Percentiles rank a stretch among this genome's conserved stretches.
phyloP scores from a whole-genome alignment of 2,329 filamentous ascomycete genomes.

The Periglandula ipomoeae region DNA sequence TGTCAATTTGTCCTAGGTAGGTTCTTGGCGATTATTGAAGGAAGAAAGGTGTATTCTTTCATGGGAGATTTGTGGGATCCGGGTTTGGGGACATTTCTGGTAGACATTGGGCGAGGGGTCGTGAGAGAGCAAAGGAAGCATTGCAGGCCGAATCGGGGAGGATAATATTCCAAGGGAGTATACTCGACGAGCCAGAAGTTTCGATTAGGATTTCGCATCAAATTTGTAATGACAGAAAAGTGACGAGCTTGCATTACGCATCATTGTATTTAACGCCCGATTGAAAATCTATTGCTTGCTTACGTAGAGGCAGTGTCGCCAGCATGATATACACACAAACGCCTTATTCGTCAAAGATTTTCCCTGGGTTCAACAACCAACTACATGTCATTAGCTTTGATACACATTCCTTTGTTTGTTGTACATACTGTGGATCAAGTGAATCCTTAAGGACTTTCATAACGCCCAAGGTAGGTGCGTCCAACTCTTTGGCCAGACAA shows the following conservation, averaged over 20 bases:
- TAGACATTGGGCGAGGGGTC: no score
- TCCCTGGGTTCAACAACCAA: slow-evolving; percentile 62
- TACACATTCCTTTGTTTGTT: background rate
- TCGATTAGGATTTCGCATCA: no score
- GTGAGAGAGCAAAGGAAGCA: no score
- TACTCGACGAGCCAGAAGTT: no score
- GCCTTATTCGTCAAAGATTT: slow-evolving; percentile 47
- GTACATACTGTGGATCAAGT: slow-evolving; percentile 43
- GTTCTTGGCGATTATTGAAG: background rate
- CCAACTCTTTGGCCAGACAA: slow-evolving; percentile 54
- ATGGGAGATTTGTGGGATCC: background rate
- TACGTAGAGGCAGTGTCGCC: no score
- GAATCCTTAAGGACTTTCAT: slow-evolving; percentile 58
- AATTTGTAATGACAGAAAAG: no score
- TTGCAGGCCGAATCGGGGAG: no score
- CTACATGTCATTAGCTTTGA: slow-evolving; percentile 15
- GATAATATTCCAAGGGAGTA: no score
- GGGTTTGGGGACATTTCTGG: background rate
- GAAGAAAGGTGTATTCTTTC: background rate
- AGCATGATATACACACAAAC: background rate
- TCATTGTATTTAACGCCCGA: no score
- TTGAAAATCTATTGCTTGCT: no score
- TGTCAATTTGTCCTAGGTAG: background rate
- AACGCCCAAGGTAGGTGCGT: slow-evolving; percentile 51
- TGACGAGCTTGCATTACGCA: no score